These are phyloP conservation scores for Sordaria brevicollis DNA, from an alignment of 495 filamentous ascomycete genomes.

Conservation along the genomic window DNA sequence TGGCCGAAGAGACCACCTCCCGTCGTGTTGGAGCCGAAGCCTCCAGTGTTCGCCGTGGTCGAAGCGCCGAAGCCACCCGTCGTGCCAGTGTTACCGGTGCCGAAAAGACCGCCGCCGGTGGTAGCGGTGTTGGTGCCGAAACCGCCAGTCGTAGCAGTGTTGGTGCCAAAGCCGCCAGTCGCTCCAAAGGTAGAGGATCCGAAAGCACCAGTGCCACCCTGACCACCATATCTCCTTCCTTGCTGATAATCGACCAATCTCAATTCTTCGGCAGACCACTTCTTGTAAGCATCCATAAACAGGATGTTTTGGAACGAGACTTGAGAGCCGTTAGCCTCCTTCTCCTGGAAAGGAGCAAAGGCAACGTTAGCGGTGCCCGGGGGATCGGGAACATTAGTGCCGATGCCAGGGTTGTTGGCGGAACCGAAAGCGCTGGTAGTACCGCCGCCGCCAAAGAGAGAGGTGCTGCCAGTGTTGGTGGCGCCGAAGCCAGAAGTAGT, in stretches of 20 bases:
- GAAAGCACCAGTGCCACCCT: constrained; percentile 74
- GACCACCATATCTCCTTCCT: constrained; percentile 72
- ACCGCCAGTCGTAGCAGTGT: constrained; percentile 34
- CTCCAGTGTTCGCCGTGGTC: constrained; percentile 29
- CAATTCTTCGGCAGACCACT: constrained; percentile 85
- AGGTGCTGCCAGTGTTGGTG: constrained; percentile 29
- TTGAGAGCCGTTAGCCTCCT: constrained; percentile 49
- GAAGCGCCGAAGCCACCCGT: constrained; percentile 31
- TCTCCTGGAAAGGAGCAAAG: constrained; percentile 71
- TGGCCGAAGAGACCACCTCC: constrained; percentile 13
- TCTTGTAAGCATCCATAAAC: constrained; percentile 77
- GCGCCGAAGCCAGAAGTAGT: constrained; percentile 35
- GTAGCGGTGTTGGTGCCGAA: constrained; percentile 35
- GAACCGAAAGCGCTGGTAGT: constrained; percentile 42
- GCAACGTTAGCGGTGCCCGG: constrained; percentile 62
- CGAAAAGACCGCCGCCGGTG: constrained; percentile 37
- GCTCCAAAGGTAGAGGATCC: constrained; percentile 53
- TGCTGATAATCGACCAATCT: constrained; percentile 81
- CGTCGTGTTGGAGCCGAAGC: constrained; percentile 26
- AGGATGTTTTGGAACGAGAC: constrained; percentile 78
- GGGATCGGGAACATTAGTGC: constrained; percentile 37
- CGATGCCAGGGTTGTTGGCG: constrained; percentile 28
- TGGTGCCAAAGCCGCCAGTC: constrained; percentile 32
- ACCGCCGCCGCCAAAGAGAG: constrained; percentile 35
- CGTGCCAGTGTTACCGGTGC: constrained; percentile 22